phyloP scores from a whole-genome alignment of 2,329 filamentous ascomycete species.

The Harringtonia aguacate region DNA sequence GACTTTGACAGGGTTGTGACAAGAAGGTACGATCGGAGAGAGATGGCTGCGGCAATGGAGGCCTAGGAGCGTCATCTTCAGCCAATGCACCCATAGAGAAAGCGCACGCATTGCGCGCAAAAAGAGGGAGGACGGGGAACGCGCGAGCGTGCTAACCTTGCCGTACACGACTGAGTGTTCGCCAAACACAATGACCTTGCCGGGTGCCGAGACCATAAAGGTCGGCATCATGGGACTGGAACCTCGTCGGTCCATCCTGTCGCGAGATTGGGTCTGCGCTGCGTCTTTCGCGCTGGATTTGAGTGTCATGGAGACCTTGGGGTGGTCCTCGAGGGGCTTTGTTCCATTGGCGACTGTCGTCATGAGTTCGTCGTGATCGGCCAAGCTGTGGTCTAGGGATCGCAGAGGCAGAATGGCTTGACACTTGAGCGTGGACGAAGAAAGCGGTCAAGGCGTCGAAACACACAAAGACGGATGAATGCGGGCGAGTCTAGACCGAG shows the following conservation, averaged over 20 bases:
- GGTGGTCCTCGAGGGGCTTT: conserved; percentile 11
- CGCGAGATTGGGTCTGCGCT: conserved; percentile 18
- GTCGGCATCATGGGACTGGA: conserved; percentile 66
- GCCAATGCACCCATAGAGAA: no score
- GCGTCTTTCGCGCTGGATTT: conserved; percentile 18
- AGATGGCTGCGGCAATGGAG: conserved; percentile 90
- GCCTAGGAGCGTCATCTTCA: conserved; percentile 39
- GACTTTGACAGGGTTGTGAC: conserved; percentile 92
- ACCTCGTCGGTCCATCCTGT: conserved; percentile 39
- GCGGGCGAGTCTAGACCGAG: no score
- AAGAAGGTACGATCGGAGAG: conserved; percentile 89
- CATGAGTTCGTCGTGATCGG: conserved; percentile 5
- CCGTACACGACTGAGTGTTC: conserved; percentile 97
- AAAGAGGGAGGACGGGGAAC: neutral
- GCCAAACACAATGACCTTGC: conserved; percentile 96
- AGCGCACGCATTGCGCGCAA: no score
- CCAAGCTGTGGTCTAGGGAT: neutral
- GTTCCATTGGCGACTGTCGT: conserved; percentile 13
- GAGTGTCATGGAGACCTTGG: conserved; percentile 15
- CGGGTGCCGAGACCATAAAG: conserved; percentile 97
- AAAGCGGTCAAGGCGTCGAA: neutral
- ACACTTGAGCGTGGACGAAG: no score
- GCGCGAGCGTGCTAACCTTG: conserved; percentile 47
- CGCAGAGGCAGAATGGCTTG: no score
- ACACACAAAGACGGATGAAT: neutral